Conservation (phyloP, 139 green algal species). For the Volvox africanus region DNA sequence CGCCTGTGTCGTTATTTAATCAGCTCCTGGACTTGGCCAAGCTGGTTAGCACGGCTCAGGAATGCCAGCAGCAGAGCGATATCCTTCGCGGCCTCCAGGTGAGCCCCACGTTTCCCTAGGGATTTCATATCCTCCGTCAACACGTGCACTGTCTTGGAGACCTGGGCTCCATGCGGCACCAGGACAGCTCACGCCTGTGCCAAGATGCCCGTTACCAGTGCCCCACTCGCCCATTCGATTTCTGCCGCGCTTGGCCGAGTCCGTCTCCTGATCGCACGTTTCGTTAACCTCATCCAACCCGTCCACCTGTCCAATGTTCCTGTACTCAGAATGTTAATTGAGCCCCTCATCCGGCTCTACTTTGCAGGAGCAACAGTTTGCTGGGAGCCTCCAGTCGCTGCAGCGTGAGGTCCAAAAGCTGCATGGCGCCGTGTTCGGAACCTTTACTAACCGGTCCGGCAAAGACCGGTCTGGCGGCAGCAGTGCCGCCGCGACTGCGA, state of each 20-base stretch:
- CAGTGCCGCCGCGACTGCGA: background rate
- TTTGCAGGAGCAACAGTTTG: slow-evolving; percentile 18
- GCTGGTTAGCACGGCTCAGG: slow-evolving; percentile 41
- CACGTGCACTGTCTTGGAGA: no score
- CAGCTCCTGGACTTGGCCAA: slow-evolving; percentile 50
- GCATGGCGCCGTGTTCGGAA: background rate
- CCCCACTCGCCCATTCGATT: background rate
- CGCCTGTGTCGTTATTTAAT: no score
- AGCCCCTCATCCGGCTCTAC: no score
- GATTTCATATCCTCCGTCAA: no score
- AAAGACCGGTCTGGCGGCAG: background rate
- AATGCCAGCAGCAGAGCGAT: slow-evolving; percentile 46
- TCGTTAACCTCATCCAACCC: background rate
- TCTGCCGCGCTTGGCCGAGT: background rate
- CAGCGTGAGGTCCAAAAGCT: background rate
- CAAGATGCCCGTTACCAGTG: background rate
- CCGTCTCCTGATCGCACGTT: background rate
- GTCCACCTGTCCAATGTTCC: background rate
- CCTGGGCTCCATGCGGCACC: no score
- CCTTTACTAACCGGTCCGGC: no score
- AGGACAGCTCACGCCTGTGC: background rate
- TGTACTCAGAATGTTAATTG: background rate
- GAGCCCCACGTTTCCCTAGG: background rate
- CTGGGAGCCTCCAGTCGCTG: background rate
- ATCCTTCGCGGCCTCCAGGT: slow-evolving; percentile 11